phyloP scores from a whole-genome alignment of 306 rosid genomes.

The Hippophae gyantsensis region DNA sequence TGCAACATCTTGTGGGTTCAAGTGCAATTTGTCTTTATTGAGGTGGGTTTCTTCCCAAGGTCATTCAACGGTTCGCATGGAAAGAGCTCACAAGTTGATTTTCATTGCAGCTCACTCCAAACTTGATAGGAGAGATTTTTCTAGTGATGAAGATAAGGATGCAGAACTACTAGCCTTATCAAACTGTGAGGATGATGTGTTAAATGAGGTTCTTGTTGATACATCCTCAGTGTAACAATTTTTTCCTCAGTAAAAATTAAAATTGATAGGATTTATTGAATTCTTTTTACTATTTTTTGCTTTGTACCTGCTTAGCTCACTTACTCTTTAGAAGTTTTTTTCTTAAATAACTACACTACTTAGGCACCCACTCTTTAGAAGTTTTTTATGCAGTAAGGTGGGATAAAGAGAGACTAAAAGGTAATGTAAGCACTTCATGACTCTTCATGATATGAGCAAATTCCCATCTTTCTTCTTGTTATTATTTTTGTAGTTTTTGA shows the following conservation, averaged over 20 bases:
- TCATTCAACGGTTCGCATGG: conserved; percentile 25
- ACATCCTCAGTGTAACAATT: conserved; percentile 33
- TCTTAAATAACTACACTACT: conserved; percentile 22
- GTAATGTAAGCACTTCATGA: too few species aligned
- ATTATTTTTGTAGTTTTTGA: conserved; percentile 13
- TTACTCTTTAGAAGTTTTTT: conserved; percentile 32
- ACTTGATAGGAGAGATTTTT: conserved; percentile 33
- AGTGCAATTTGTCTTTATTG: conserved; percentile 33
- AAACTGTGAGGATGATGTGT: conserved; percentile 42
- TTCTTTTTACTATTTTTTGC: conserved; percentile 45
- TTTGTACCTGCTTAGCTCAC: conserved; percentile 25
- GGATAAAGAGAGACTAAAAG: too few species aligned
- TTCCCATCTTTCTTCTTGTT: conserved; percentile 4
- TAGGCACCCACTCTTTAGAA: conserved; percentile 17
- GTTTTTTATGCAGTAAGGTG: background rate
- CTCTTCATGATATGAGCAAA: too few species aligned
- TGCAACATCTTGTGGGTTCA: conserved; percentile 39
- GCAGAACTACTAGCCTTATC: conserved; percentile 32
- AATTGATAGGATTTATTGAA: conserved; percentile 47
- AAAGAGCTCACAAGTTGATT: conserved; percentile 36
- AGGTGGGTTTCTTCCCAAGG: conserved; percentile 28
- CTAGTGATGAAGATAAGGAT: conserved; percentile 33
- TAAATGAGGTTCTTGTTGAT: conserved; percentile 27
- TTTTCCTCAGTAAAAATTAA: conserved; percentile 13
- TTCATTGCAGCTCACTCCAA: conserved; percentile 43